Evolutionary conservation across 352 stramenopile species (phyloP).

Genomic region (Phytopythium helicoides): DNA sequence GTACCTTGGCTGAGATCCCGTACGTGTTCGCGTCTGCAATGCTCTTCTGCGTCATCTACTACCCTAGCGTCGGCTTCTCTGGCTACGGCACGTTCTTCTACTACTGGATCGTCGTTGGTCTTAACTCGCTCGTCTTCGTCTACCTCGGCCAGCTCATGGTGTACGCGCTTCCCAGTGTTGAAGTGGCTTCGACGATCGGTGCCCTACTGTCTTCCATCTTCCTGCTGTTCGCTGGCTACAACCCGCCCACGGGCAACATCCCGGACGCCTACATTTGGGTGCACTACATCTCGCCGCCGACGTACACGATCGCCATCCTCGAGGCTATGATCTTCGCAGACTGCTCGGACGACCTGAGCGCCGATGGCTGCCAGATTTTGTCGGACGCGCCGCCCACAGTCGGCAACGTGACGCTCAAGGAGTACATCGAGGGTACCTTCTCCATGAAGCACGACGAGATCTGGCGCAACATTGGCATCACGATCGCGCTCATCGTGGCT

Average conservation of each 20-base stretch:
- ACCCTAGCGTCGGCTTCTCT: conserved; percentile 53
- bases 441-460: conserved; percentile 55
- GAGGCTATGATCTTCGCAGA: conserved; percentile 30
- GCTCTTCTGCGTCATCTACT: conserved; percentile 53
- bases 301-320: conserved; percentile 45
- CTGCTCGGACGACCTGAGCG: conserved; percentile 21
- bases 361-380: conserved; percentile 28
- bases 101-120: conserved; percentile 48
- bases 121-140: conserved; percentile 45
- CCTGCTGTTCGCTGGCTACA: conserved; percentile 54
- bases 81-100: conserved; percentile 38
- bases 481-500: conserved; percentile 28
- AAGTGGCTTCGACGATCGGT: conserved; percentile 31
- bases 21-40: conserved; percentile 47
- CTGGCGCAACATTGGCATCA: conserved; percentile 30
- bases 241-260: conserved; percentile 44
- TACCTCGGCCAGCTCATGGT: conserved; percentile 51
- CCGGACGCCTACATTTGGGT: conserved; percentile 56
- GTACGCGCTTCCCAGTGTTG: conserved; percentile 38
- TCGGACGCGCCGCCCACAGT: conserved; percentile 14
- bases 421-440: conserved; percentile 47
- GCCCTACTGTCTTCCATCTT: conserved; percentile 47
- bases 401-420: conserved; percentile 34
- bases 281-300: conserved; percentile 42
- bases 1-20: conserved; percentile 77